phyloP scores from a whole-genome alignment of 805 yeast species.

The Helenozyma baotianmanensis region DNA sequence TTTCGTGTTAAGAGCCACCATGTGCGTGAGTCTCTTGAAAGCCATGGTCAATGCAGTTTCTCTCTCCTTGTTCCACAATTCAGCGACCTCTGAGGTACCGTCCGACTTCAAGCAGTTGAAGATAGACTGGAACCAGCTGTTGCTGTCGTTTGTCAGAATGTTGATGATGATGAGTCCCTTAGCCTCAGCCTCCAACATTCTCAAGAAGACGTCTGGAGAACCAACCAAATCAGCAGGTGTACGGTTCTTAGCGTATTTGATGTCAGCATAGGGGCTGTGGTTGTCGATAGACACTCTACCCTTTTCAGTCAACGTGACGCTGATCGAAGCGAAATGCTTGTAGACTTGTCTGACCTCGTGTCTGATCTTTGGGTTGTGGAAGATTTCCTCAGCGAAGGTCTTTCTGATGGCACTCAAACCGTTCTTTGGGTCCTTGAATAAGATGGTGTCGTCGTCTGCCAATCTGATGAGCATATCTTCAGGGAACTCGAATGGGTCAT shows the following conservation, averaged over 20 bases:
- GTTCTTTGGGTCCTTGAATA: conserved; percentile 52
- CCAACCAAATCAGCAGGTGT: conserved; percentile 67
- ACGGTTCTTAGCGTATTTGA: conserved; percentile 85
- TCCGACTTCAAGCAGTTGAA: conserved; percentile 63
- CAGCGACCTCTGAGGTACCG: conserved; percentile 69
- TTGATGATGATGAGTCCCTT: conserved; percentile 67
- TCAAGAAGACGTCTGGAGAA: conserved; percentile 75
- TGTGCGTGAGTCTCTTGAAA: conserved; percentile 59
- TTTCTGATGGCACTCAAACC: conserved; percentile 72
- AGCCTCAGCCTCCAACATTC: conserved; percentile 90
- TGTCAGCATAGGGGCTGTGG: conserved; percentile 77
- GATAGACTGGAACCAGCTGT: conserved; percentile 38
- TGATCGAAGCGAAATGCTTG: conserved; percentile 60
- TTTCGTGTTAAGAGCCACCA: conserved; percentile 70
- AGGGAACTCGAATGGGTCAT: conserved; percentile 62
- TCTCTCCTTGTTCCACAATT: conserved; percentile 78
- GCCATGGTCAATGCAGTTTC: conserved; percentile 63
- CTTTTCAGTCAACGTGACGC: conserved; percentile 77
- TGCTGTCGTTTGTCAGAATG: conserved; percentile 46
- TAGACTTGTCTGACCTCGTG: conserved; percentile 61
- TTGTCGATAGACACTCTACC: conserved; percentile 64
- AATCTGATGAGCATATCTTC: conserved; percentile 49
- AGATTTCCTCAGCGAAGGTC: conserved; percentile 73
- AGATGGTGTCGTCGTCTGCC: conserved; percentile 42
- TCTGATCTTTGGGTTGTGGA: conserved; percentile 76